Evolutionary conservation across 768 basidiomycete species (phyloP), one percentile per base, ranked within the genome.

Genomic region (Termitomyces sp.): DNA sequence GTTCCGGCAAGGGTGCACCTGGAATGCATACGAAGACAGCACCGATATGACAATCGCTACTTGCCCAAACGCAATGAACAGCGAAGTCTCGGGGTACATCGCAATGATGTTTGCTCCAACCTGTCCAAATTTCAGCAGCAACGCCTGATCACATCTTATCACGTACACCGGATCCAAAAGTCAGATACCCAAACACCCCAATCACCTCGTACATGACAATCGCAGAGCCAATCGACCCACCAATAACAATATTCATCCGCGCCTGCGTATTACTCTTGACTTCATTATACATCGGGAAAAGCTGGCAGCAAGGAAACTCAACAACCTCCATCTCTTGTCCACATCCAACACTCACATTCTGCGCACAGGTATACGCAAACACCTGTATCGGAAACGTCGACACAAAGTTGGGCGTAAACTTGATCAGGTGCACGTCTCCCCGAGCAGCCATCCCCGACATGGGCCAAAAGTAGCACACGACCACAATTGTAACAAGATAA

Each of bases 221-320:
- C 1, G 94, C 90, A 21, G 83, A 77, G 14, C 95, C 95, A 62
- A 99, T 94, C 6, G 94, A 90, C 0, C 87, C 76, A 10, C 86
- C 86, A 49, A 98, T 89, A 59, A 98, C 81, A n/a, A 79, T 75
- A 69, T 97, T 96, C 83, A 98, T 85, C 37, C 91, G 82, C 44
- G 71, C 64, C 68, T 97, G 95, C 2, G 85, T 83, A 67, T 96
- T 97, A 30, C 73, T 74, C 63, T 80, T 79, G 34, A 98, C 77
- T 71, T 98, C 96, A 68, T 98, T 98, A 74, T 87, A 96, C 52
- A 97, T 85, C 2, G 94, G 91, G 72, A 98, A 97, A 17, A 98
- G 73, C 91, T 98, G n/a, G 2, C 17, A 61, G 12, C n/a, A 12
- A 14, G 17, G 12, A 11, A 23, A 35, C 8, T 51, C 50, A 51